Percentiles rank a stretch among this genome's conserved stretches.
Evolutionary conservation across 495 filamentous ascomycete genomes (phyloP).

Genomic region (Lepidopterella palustris): DNA sequence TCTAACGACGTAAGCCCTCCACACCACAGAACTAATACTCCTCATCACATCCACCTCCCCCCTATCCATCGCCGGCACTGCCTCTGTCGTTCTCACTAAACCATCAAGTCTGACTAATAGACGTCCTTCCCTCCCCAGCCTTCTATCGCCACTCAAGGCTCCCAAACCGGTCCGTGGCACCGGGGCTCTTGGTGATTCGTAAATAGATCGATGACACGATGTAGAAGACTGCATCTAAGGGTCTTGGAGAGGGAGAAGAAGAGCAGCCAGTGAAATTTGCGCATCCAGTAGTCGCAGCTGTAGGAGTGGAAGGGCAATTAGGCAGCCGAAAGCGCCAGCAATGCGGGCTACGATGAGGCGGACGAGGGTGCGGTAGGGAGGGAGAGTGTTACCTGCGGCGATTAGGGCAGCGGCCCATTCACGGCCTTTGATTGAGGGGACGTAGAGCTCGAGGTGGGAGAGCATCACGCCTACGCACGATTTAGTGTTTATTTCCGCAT

Average conservation of each 20-base stretch:
- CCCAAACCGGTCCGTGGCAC: conserved; percentile 30
- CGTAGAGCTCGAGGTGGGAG: conserved; percentile 31
- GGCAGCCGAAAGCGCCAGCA: conserved; percentile 43
- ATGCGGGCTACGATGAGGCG: conserved; percentile 48
- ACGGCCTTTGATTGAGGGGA: conserved; percentile 17
- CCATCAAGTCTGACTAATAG: conserved; percentile 34
- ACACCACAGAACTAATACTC: conserved; percentile 21
- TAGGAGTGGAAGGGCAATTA: conserved; percentile 26
- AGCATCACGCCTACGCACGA: conserved; percentile 30
- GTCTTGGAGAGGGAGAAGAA: conserved; percentile 26
- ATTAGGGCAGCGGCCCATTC: conserved; percentile 7
- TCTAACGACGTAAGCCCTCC: too few relatives aligned
- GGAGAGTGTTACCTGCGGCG: conserved; percentile 15
- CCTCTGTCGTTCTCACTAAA: conserved; percentile 32
- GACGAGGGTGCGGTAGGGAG: conserved; percentile 40
- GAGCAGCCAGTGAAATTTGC: conserved; percentile 27
- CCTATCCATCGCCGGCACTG: conserved; percentile 19
- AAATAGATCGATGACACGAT: conserved; percentile 34
- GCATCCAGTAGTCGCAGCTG: conserved; percentile 31
- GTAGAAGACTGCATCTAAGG: conserved; percentile 28
- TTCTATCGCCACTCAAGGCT: conserved; percentile 21
- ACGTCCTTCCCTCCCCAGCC: conserved; percentile 24
- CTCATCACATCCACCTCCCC: conserved; percentile 21
- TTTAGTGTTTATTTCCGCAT: background rate
- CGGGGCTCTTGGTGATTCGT: conserved; percentile 29